phyloP scores from a whole-genome alignment of 108 stramenopile genomes.

The Epithemia pelagica region DNA sequence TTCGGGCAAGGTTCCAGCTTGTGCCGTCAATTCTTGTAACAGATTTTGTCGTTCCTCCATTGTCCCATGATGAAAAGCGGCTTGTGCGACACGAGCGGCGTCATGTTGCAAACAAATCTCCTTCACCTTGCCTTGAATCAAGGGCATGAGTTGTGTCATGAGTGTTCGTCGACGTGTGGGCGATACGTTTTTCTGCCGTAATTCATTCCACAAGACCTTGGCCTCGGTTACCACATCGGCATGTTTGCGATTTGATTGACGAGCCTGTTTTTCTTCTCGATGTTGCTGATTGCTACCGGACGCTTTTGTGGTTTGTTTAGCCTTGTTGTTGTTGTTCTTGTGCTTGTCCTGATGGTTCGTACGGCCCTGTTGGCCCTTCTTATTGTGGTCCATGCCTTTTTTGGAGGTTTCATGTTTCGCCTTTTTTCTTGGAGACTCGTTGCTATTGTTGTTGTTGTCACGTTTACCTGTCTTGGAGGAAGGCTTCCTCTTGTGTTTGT shows the following conservation, averaged over 20 bases:
- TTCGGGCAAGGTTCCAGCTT: conserved; percentile 41
- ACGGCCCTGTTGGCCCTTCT: not conserved
- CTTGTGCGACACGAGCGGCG: conserved; percentile 85
- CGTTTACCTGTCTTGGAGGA: too few relatives aligned
- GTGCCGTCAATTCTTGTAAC: conserved; percentile 47
- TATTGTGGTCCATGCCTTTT: not conserved
- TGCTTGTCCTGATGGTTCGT: not conserved
- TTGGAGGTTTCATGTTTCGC: not conserved
- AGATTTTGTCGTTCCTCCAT: conserved; percentile 45
- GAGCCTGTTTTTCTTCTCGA: conserved; percentile 7
- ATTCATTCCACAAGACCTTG: conserved; percentile 81
- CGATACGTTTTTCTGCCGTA: conserved; percentile 70
- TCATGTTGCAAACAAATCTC: conserved; percentile 90
- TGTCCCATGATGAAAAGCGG: conserved; percentile 78
- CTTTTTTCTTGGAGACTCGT: not conserved
- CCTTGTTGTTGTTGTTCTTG: not conserved
- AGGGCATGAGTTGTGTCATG: conserved; percentile 59
- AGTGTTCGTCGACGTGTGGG: conserved; percentile 49
- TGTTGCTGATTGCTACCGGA: not conserved
- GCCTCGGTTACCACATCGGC: conserved; percentile 59
- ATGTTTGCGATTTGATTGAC: conserved; percentile 76
- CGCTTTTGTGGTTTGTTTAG: not conserved
- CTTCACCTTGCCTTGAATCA: conserved; percentile 64
- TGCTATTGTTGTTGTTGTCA: too few relatives aligned
- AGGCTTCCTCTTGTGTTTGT: too few relatives aligned